phyloP scores from a whole-genome alignment of 169 alveolate species.

The Babesia ovis region DNA sequence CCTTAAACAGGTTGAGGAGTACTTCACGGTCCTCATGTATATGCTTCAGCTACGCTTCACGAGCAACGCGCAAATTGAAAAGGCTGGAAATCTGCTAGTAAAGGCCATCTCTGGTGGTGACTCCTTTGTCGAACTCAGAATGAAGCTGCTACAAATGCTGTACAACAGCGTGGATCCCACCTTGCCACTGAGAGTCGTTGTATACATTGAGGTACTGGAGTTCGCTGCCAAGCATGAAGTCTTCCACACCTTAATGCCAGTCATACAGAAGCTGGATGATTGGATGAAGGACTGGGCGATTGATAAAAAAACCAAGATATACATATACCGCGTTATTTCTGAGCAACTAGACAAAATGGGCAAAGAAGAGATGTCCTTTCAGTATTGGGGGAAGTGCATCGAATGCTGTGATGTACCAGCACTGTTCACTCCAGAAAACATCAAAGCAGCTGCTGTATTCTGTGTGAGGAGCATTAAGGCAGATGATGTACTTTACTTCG shows the following conservation, averaged over 20 bases:
- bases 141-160: constrained; percentile 71
- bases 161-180: constrained; percentile 72
- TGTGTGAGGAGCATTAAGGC: constrained; percentile 64
- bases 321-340: constrained; percentile 68
- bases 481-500: constrained; percentile 68
- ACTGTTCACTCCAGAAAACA: constrained; percentile 35
- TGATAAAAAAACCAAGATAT: constrained; percentile 58
- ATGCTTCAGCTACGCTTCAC: constrained; percentile 75
- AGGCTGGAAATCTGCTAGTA: constrained; percentile 71
- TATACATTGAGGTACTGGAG: constrained; percentile 69
- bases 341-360: constrained; percentile 68
- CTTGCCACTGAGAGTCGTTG: constrained; percentile 68
- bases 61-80: constrained; percentile 70
- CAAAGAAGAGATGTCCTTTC: constrained; percentile 48
- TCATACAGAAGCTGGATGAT: constrained; percentile 66
- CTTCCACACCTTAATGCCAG: constrained; percentile 66
- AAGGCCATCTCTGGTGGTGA: constrained; percentile 65
- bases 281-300: constrained; percentile 75
- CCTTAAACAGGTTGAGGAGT: constrained; percentile 75
- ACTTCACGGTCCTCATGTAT: constrained; percentile 75
- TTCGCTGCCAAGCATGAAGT: constrained; percentile 71
- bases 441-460: constrained; percentile 66
- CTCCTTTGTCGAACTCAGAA: constrained; percentile 66
- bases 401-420: constrained; percentile 45
- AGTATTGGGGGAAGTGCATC: constrained; percentile 45